These are phyloP conservation scores for Syncephalis plumigaleata DNA, from an alignment of 371 early-diverging fungal species.

Conservation along the genomic window DNA sequence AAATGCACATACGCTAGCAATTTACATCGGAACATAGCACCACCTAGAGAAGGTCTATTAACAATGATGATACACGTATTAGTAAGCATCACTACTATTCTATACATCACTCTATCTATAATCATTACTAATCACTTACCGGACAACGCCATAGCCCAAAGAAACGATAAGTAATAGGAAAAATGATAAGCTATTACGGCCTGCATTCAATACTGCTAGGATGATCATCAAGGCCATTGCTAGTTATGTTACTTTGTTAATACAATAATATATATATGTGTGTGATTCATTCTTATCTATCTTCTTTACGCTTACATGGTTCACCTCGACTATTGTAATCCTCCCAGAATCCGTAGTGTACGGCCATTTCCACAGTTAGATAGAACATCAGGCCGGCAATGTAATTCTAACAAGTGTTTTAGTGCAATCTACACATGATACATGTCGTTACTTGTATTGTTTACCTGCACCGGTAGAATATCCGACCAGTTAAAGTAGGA, in stretches of 20 bases:
- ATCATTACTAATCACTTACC: constrained; percentile 18
- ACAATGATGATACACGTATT: neutral
- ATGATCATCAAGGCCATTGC: constrained; percentile 34
- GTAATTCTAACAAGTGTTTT: constrained; percentile 33
- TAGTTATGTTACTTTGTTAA: constrained; percentile 5
- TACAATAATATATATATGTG: constrained; percentile 5
- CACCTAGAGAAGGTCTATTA: constrained; percentile 71
- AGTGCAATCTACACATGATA: neutral
- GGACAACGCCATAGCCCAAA: constrained; percentile 90
- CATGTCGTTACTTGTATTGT: neutral
- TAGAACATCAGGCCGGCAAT: constrained; percentile 68
- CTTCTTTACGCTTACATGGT: constrained; percentile 35
- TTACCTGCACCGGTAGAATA: constrained; percentile 63
- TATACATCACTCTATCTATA: neutral
- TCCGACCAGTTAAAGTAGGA: constrained; percentile 69
- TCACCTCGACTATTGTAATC: constrained; percentile 49
- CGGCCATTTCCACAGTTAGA: constrained; percentile 74
- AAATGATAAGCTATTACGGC: constrained; percentile 78
- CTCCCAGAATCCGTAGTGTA: constrained; percentile 75
- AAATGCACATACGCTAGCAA: constrained; percentile 67
- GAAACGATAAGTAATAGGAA: constrained; percentile 89
- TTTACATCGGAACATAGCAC: constrained; percentile 74
- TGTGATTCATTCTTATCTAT: too few species aligned
- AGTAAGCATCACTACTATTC: neutral
- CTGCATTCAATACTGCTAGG: constrained; percentile 71